Evolutionary conservation across 495 filamentous ascomycete genomes (phyloP), one percentile per base, ranked within the genome.

Genomic region (Aspergillus ostianus): DNA sequence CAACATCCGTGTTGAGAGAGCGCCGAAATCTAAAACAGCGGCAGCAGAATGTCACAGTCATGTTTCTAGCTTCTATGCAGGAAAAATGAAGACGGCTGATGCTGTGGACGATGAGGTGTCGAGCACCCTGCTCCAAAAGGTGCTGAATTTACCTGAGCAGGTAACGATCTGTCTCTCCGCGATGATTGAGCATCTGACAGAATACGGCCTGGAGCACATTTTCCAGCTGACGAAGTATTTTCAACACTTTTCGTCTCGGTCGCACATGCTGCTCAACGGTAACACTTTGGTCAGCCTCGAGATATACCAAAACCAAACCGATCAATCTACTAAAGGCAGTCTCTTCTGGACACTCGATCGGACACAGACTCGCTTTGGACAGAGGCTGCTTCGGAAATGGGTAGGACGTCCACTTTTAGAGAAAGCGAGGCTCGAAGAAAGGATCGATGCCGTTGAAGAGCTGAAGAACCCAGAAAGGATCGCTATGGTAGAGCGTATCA

Each of bases 201-300:
- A 95, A 55, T 99, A 98, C 62, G 93, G 92, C 2, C 80, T 99
- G 46, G 89, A 99, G 68, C 93, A 99, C 75, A 90, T 99, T 41
- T 96, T 99, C 64, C 90, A 97, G 67, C 73, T 99, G 32, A 98
- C 94, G 8, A 97, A 96, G 62, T 96, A 98, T 68, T 99, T 99
- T 73, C 90, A 98, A 67, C 90, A 93, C 0, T 99, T 99, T 73
- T 96, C 90, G 66, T 90, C 93, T 2, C 81, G 94, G 27, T 92
- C 93, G 15, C 92, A 97, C 65, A 98, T 99, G 94, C 79, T 98
- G 4, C 80, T 99, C 59, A 97, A 96, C 66, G 94, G 93, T 18
- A 99, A 97, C 57, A 99, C 92, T 0, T 68, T 99, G 41, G 91
- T 92, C 15, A 96, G 91, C 66, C 80, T 99, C 15, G 94, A 99